Percentiles rank a stretch among this genome's conserved stretches.
Conservation (phyloP, 2,329 filamentous ascomycete genomes). For the Ascochyta pisi region DNA sequence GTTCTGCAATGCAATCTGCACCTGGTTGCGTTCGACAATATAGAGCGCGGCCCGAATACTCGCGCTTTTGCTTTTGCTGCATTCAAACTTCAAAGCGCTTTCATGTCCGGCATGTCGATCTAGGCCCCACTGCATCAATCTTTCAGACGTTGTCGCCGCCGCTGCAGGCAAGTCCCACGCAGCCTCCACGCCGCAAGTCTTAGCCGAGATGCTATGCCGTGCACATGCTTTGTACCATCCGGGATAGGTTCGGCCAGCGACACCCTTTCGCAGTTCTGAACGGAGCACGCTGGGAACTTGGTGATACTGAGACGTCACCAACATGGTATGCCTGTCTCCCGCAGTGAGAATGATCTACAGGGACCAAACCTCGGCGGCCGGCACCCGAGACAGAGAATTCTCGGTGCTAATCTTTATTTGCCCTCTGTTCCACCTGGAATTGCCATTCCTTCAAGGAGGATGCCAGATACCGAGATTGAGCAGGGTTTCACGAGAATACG, state of each 20-base stretch:
- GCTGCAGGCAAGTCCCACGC: conserved; percentile 8
- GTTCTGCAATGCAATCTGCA: conserved; percentile 16
- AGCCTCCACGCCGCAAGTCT: neutral
- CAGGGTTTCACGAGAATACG: conserved; percentile 12
- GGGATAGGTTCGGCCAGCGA: neutral
- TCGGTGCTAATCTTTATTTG: conserved; percentile 15
- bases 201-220: conserved; percentile 5
- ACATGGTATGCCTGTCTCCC: conserved; percentile 18
- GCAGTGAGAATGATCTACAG: conserved; percentile 17
- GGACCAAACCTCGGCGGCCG: conserved; percentile 12
- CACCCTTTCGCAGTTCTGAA: conserved; percentile 14
- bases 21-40: conserved; percentile 9
- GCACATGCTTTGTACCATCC: neutral
- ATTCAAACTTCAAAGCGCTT: conserved; percentile 2
- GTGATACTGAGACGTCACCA: conserved; percentile 13
- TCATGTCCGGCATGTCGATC: conserved; percentile 15
- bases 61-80: conserved; percentile 17
- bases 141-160: neutral
- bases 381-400: conserved; percentile 12
- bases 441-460: conserved; percentile 2
- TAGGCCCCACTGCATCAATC: conserved; percentile 8
- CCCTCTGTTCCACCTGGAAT: conserved; percentile 14
- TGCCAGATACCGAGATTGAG: conserved; percentile 12
- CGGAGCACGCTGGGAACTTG: neutral
- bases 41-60: conserved; percentile 12